These are phyloP conservation scores for Lumnitzera racemosa DNA, from an alignment of 345 rosid genomes.

Conservation along the genomic window DNA sequence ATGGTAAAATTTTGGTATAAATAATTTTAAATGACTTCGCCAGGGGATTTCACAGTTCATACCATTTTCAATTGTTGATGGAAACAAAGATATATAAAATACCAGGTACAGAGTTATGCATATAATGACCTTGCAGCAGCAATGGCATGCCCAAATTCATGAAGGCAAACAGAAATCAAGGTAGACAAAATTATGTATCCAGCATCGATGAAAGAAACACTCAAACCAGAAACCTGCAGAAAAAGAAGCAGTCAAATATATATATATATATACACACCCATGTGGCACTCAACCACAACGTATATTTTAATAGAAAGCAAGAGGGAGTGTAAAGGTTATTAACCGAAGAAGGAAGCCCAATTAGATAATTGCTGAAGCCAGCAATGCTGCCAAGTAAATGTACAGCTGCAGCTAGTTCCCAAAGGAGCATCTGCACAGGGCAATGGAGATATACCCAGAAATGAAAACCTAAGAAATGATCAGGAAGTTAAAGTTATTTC, in stretches of 20 bases:
- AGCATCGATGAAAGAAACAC: constrained; percentile 44
- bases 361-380: constrained; percentile 5
- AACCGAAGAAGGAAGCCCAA: constrained; percentile 40
- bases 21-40: not conserved
- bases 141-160: constrained; percentile 85
- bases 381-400: not conserved
- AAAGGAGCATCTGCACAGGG: constrained; percentile 11
- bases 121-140: constrained; percentile 70
- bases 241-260: not conserved
- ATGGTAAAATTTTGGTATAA: not conserved
- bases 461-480: not conserved
- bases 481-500: too few relatives aligned
- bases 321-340: constrained; percentile 1
- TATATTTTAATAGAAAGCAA: not conserved
- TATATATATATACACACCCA: not conserved
- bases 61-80: constrained; percentile 1
- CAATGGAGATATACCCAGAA: not conserved
- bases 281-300: not conserved
- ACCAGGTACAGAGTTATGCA: constrained; percentile 5
- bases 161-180: constrained; percentile 60
- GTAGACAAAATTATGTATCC: constrained; percentile 46
- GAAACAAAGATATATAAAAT: not conserved
- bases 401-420: constrained; percentile 3
- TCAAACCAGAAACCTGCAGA: constrained; percentile 28
- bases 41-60: not conserved